Percentiles rank a stretch among this genome's conserved stretches.
These are phyloP conservation scores for Saturnispora silvae DNA, from an alignment of 805 yeast species.

Conservation along the genomic window DNA sequence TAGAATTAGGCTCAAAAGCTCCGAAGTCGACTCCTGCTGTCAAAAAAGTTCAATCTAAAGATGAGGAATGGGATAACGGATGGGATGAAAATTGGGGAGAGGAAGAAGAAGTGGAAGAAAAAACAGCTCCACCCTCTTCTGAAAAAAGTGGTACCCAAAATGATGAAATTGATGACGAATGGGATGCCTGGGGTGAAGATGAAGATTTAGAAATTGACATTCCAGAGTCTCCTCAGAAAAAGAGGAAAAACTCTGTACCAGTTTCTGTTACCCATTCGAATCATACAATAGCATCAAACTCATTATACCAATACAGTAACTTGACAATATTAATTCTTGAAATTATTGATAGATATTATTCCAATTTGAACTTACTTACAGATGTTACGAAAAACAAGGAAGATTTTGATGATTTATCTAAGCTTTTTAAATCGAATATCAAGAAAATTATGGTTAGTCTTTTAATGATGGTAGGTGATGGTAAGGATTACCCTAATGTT, in stretches of 20 bases:
- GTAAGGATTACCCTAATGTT: slow-evolving; percentile 16
- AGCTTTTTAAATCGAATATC: slow-evolving; percentile 18
- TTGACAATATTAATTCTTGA: slow-evolving; percentile 12
- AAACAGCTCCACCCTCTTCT: neutral
- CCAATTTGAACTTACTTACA: slow-evolving; percentile 14
- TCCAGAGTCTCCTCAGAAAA: neutral
- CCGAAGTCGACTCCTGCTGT: neutral
- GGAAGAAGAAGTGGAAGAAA: slow-evolving; percentile 13
- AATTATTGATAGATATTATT: slow-evolving; percentile 15
- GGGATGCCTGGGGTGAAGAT: slow-evolving; percentile 16
- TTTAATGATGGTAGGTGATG: slow-evolving; percentile 20
- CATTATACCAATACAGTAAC: slow-evolving; percentile 15
- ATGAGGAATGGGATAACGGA: slow-evolving; percentile 8
- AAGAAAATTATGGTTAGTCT: slow-evolving; percentile 20
- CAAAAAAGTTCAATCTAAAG: slow-evolving; percentile 1
- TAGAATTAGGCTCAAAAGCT: neutral
- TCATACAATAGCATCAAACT: neutral
- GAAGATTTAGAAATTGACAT: slow-evolving; percentile 7
- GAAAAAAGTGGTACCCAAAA: slow-evolving; percentile 16
- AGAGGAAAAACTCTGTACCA: neutral
- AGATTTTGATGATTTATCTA: slow-evolving; percentile 15
- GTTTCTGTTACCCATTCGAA: neutral
- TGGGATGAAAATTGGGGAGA: slow-evolving; percentile 14
- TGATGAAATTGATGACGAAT: slow-evolving; percentile 17
- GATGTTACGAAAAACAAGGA: slow-evolving; percentile 2